Conservation (phyloP, 169 alveolate species). For the Plasmodium relictum region DNA sequence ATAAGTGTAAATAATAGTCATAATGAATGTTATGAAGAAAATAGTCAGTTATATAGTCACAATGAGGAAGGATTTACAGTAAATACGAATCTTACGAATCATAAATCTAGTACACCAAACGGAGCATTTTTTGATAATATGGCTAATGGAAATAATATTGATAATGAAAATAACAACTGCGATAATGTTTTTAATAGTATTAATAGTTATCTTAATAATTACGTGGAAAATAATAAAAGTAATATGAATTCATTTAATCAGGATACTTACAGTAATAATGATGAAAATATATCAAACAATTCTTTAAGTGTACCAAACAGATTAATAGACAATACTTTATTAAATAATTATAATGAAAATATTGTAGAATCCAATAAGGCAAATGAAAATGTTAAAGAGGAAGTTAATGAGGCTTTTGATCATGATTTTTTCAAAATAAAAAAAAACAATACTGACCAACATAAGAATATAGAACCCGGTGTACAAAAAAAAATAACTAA, state of each 20-base stretch:
- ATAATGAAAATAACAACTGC: slow-evolving; percentile 15
- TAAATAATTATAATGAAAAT: slow-evolving; percentile 4
- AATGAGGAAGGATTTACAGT: slow-evolving; percentile 53
- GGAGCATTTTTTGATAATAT: slow-evolving; percentile 20
- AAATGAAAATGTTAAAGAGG: slow-evolving; percentile 25
- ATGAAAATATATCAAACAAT: slow-evolving; percentile 27
- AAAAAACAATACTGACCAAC: slow-evolving; percentile 20
- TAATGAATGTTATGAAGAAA: slow-evolving; percentile 42
- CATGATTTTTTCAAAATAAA: slow-evolving; percentile 19
- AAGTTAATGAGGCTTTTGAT: slow-evolving; percentile 40
- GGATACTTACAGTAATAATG: slow-evolving; percentile 48
- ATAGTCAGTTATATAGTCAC: slow-evolving; percentile 9
- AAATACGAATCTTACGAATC: slow-evolving; percentile 30
- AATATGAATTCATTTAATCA: slow-evolving; percentile 26
- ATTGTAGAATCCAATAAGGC: slow-evolving; percentile 14
- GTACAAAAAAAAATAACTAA: slow-evolving; percentile 59
- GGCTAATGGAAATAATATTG: slow-evolving; percentile 20
- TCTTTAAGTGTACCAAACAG: slow-evolving; percentile 11
- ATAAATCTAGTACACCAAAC: slow-evolving; percentile 13
- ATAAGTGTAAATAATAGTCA: slow-evolving; percentile 48
- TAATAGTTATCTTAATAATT: slow-evolving; percentile 22
- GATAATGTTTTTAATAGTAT: slow-evolving; percentile 53
- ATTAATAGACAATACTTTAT: slow-evolving; percentile 19
- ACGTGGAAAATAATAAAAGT: slow-evolving; percentile 32
- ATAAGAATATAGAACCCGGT: slow-evolving; percentile 31